These are phyloP conservation scores for Xylaria sp. DNA, from an alignment of 2,329 filamentous ascomycete species.

Conservation along the genomic window DNA sequence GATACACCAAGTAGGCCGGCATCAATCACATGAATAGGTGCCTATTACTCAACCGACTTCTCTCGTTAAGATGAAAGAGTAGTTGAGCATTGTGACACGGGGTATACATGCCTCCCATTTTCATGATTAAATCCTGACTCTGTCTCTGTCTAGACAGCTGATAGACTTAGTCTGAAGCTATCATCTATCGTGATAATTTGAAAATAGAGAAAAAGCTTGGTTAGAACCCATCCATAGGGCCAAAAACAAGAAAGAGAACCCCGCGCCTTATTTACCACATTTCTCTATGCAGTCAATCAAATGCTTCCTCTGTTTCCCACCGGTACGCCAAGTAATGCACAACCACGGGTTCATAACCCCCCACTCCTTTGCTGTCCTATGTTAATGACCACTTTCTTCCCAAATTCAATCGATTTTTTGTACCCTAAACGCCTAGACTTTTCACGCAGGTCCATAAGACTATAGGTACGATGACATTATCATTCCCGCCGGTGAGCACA, in stretches of 20 bases:
- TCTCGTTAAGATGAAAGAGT: not conserved
- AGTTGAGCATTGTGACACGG: not conserved
- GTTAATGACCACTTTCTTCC: slow-evolving; percentile 9
- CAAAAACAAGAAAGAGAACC: slow-evolving; percentile 10
- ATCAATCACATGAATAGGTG: not conserved
- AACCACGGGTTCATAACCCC: not conserved
- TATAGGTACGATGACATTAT: slow-evolving; percentile 96
- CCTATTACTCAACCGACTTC: not conserved
- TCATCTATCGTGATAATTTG: not conserved
- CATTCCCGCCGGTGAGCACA: slow-evolving; percentile 94
- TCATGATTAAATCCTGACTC: not conserved
- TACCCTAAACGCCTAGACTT: slow-evolving; percentile 68
- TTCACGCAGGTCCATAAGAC: slow-evolving; percentile 92
- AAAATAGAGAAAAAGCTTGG: not conserved
- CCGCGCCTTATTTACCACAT: not conserved
- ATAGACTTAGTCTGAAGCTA: not conserved
- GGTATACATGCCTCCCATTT: not conserved
- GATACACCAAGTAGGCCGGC: not conserved
- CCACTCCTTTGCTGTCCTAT: not conserved
- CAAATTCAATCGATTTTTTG: not conserved
- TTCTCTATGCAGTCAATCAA: slow-evolving; percentile 18
- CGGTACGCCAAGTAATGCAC: slow-evolving; percentile 36
- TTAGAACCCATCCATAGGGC: not conserved
- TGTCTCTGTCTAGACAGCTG: not conserved
- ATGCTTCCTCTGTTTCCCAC: slow-evolving; percentile 17